phyloP scores from a whole-genome alignment of 768 basidiomycete species.

The Tricholoma terreum region DNA sequence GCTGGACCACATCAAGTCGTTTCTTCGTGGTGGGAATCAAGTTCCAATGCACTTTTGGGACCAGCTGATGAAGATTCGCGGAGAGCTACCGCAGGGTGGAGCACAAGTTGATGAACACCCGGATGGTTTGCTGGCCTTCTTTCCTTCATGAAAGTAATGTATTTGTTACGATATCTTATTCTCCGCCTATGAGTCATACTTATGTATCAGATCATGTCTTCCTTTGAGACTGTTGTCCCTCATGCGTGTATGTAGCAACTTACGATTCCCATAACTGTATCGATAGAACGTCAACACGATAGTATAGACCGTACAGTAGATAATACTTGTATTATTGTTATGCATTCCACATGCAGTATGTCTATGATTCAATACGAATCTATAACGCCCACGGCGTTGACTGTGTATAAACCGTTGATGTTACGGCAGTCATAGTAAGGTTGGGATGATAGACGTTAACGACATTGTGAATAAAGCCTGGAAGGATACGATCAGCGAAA shows the following conservation, averaged over 20 bases:
- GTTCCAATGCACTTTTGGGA: conserved; percentile 46
- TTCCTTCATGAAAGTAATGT: conserved; percentile 9
- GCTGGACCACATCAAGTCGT: conserved; percentile 45
- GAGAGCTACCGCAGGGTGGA: conserved; percentile 19
- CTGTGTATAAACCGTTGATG: no score
- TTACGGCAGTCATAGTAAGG: no score
- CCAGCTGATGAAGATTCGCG: conserved; percentile 42
- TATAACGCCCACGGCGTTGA: no score
- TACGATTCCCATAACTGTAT: no score
- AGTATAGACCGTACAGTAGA: no score
- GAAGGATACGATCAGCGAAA: not conserved
- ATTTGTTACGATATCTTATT: not conserved
- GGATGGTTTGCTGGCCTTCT: conserved; percentile 24
- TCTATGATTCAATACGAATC: no score
- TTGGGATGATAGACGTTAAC: not conserved
- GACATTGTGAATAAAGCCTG: not conserved
- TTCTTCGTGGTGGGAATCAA: conserved; percentile 42
- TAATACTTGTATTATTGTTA: no score
- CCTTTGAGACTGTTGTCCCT: no score
- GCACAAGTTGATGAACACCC: conserved; percentile 8
- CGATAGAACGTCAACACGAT: no score
- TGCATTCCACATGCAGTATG: no score
- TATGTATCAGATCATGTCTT: not conserved
- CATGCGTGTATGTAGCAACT: no score
- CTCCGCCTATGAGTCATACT: not conserved